Base-by-base conservation (phyloP, 2,329 filamentous ascomycete species). In the Ilyonectria destructans region DNA sequence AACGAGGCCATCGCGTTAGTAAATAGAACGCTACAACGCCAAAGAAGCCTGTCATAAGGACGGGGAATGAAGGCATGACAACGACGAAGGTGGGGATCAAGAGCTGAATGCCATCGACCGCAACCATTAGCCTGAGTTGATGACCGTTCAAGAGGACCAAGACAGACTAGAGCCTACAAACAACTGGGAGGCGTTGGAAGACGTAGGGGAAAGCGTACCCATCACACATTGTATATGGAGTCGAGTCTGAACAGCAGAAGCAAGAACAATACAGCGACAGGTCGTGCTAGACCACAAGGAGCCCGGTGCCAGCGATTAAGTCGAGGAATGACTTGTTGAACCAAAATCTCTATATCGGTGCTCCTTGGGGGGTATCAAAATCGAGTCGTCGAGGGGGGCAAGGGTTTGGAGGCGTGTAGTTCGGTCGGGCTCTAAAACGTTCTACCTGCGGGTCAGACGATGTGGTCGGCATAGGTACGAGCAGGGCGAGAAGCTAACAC, bases 181-280 rank as follows among this genome's bases (percentile, higher is more conserved):
- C 75, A 61, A 76, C 55, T 26, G 74, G 82, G 78, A 80, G 79
- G 77, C 76, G 62, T 61, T 74, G 56, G 62, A 67, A 72, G 59
- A 69, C 37, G 56, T 62, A 67, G 33, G 70, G 67, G 69, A 72
- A 76, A 71, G 76, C 83, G 74, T 84, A 85, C 83, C 82, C 80
- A 83, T 83, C 77, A 82, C 80, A 78, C 80, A 81, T 81, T 70
- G 74, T 80, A 74, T 70, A 76, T 71, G 35, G 49, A 67, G 60
- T 56, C 63, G 65, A 57, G 59, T 63, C 49, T 58, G 64, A 70
- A 66, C 62, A 52, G 65, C 65, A 72, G 63, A 68, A 73, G 70
- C 74, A 74, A 74, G 58, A 70, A 69, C 66, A 66, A 68, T 67
- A 56, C 58, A 72, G 67, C 58, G 46, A 62, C 45, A 49, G 68